phyloP scores from a whole-genome alignment of 306 rosid genomes.

The Sindora glabra region DNA sequence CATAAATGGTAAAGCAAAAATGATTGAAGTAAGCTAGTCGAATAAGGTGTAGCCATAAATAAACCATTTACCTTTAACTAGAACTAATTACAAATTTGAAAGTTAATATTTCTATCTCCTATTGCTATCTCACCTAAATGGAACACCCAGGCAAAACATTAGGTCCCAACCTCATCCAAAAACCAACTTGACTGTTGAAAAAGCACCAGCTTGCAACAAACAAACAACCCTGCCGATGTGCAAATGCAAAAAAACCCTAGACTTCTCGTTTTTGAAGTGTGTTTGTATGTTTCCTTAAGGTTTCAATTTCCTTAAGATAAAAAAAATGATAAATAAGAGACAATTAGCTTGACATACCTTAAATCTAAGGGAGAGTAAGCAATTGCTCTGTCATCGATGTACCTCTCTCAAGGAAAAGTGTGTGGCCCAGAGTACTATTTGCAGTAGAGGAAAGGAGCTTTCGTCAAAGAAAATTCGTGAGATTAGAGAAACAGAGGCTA shows the following conservation, averaged over 20 bases:
- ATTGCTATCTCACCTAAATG: background rate
- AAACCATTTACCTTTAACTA: background rate
- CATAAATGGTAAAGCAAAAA: too few relatives aligned
- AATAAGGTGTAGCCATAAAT: background rate
- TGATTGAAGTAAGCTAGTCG: background rate
- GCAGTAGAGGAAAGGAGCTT: too few relatives aligned
- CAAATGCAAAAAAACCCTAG: constrained; percentile 54
- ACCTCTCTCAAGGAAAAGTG: too few relatives aligned
- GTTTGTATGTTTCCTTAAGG: constrained; percentile 95
- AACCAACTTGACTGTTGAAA: background rate
- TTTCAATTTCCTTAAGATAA: too few relatives aligned
- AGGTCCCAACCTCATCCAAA: background rate
- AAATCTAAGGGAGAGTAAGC: too few relatives aligned
- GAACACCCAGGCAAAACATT: background rate
- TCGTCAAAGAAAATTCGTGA: too few relatives aligned
- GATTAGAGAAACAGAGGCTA: too few relatives aligned
- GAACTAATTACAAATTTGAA: background rate
- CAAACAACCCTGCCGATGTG: too few relatives aligned
- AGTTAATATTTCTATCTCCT: background rate
- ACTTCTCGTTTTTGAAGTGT: constrained; percentile 98
- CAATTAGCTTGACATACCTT: too few relatives aligned
- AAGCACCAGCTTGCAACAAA: background rate
- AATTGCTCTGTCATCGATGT: too few relatives aligned
- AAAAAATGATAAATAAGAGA: too few relatives aligned
- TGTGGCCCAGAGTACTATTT: too few relatives aligned